Base-by-base conservation (phyloP, 176 grass and related monocot genomes). In the Paspalum vaginatum region DNA sequence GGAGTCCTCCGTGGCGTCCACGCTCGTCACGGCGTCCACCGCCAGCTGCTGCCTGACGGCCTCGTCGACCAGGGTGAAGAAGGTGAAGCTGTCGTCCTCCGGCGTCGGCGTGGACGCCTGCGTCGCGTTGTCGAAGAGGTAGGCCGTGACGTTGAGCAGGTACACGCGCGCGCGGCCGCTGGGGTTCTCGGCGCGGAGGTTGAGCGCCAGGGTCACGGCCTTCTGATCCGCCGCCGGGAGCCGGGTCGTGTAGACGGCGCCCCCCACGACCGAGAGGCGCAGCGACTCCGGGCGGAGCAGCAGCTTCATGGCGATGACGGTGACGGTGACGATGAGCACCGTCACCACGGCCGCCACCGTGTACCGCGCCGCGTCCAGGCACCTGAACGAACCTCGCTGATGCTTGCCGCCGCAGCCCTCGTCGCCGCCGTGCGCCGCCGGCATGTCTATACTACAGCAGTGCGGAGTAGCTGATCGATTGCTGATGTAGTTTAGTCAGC, bases 61-160 rank as follows among this genome's bases (percentile, higher is more conserved):
- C 0, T 13, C 6, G 59, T 27, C 5, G 0, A 4, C 1, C 11
- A 4, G 24, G 0, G 0, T 0, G 59, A 61, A 15, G 10, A 32
- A 14, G 59, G 15, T 2, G 59, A 32, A 1, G 59, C 11, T 32
- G 59, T 61, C 59, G 0, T 26, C 4, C 4, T 7, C 59, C 25
- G 25, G 59, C 0, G 0, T 6, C 25, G 59, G 5, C 59, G 59
- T 4, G 11, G 59, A 14, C 59, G 25, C 21, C 58, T 3, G n/a
- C 21, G 56, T 59, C 3, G 0, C 9, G n/a, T 25, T 59, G 56
- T 25, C 21, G 56, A 59, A 59, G 56, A 59, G 56, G 56, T 59
- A 59, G 0, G n/a, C 8, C 1, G 9, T 59, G n/a, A 25, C 1
- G 56, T 59, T 24, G 56, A 25, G 0, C n/a, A 11, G 11, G 56